A percentile compares a stretch with the other conserved stretches of the same genome.
Conservation (phyloP, 108 stramenopile genomes). For the Seminavis robusta region DNA sequence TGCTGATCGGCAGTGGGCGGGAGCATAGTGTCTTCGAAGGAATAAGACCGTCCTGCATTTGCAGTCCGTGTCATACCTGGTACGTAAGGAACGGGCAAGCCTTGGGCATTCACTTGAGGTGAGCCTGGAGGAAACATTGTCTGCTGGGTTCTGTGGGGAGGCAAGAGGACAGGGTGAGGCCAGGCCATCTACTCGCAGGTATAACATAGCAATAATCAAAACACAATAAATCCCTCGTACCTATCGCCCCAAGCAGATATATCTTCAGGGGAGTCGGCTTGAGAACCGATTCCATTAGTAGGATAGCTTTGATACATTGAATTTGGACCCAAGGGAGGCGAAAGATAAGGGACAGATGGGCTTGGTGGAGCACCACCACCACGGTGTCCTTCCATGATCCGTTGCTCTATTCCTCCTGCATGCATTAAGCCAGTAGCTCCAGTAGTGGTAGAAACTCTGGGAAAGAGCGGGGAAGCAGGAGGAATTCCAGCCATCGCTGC, state of each 20-base stretch:
- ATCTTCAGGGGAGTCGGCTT: background rate
- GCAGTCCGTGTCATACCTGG: conserved; percentile 22
- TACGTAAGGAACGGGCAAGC: conserved; percentile 29
- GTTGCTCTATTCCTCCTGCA: too few species aligned
- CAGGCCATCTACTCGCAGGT: background rate
- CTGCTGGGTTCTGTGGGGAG: background rate
- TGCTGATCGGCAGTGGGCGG: conserved; percentile 25
- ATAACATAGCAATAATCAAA: background rate
- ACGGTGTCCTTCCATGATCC: too few species aligned
- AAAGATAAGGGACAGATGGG: conserved; percentile 18
- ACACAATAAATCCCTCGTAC: background rate
- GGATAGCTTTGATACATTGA: too few species aligned
- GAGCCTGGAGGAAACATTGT: conserved; percentile 17
- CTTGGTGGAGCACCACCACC: conserved; percentile 12
- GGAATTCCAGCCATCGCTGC: conserved; percentile 15
- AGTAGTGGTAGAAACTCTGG: conserved; percentile 15
- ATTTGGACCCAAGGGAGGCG: conserved; percentile 7
- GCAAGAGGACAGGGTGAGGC: background rate
- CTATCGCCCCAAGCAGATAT: background rate
- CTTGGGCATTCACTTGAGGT: conserved; percentile 18
- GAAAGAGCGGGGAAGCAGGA: conserved; percentile 55
- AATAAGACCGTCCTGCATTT: conserved; percentile 31
- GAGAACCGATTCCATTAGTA: too few species aligned
- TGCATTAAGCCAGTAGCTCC: too few species aligned
- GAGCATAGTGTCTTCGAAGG: conserved; percentile 49